A percentile compares a stretch with the other conserved stretches of the same genome.
These are phyloP conservation scores for Neoconidiobolus thromboides DNA, from an alignment of 371 early-diverging fungal species.

Conservation along the genomic window DNA sequence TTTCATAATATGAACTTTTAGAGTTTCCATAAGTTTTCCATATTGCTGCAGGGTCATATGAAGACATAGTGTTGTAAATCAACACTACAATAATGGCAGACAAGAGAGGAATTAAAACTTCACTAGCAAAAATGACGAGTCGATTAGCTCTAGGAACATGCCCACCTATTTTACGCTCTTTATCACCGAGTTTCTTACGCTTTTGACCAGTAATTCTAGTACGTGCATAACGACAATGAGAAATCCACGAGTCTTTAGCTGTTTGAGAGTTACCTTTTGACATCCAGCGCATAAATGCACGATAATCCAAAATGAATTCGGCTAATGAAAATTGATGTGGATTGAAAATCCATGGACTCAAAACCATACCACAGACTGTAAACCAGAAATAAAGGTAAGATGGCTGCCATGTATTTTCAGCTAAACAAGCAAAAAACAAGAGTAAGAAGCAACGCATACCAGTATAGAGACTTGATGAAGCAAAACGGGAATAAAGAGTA, in stretches of 20 bases:
- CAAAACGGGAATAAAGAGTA: slow-evolving; percentile 55
- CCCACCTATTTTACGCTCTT: slow-evolving; percentile 24
- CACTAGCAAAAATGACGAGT: slow-evolving; percentile 46
- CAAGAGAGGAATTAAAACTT: slow-evolving; percentile 48
- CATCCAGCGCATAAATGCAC: slow-evolving; percentile 60
- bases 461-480: slow-evolving; percentile 55
- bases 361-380: slow-evolving; percentile 44
- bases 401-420: slow-evolving; percentile 42
- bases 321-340: slow-evolving; percentile 58
- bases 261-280: slow-evolving; percentile 54
- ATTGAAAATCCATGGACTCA: slow-evolving; percentile 69
- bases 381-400: slow-evolving; percentile 66
- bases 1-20: background rate
- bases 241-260: slow-evolving; percentile 61
- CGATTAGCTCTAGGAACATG: slow-evolving; percentile 47
- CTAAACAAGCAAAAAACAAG: slow-evolving; percentile 48
- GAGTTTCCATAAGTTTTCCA: background rate
- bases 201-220: slow-evolving; percentile 66
- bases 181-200: slow-evolving; percentile 39
- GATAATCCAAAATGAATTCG: slow-evolving; percentile 62
- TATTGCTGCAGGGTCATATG: background rate
- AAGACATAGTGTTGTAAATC: slow-evolving; percentile 12
- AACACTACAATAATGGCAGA: slow-evolving; percentile 36
- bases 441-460: slow-evolving; percentile 51
- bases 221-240: slow-evolving; percentile 44